A percentile compares a stretch with the other conserved stretches of the same genome.
These are phyloP conservation scores for Fusarium protoensiforme DNA, from an alignment of 2,329 filamentous ascomycete genomes.

Conservation along the genomic window DNA sequence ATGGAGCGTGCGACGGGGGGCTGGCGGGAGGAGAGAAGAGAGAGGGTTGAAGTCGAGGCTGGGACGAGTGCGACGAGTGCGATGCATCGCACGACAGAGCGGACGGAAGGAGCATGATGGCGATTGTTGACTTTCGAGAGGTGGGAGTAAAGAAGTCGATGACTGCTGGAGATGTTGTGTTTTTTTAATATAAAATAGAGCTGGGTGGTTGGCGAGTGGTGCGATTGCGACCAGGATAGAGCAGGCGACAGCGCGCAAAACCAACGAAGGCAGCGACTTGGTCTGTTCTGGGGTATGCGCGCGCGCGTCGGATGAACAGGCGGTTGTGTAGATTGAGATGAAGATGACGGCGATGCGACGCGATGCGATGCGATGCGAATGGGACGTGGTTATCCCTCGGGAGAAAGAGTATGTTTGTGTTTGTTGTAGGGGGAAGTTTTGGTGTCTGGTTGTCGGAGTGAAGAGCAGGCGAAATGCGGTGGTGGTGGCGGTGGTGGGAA, in stretches of 20 bases:
- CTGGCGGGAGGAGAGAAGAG: slow-evolving; percentile 70
- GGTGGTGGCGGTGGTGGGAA: slow-evolving; percentile 38
- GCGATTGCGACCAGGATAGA: slow-evolving; percentile 37
- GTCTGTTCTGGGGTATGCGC: slow-evolving; percentile 6
- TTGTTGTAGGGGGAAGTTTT: slow-evolving; percentile 37
- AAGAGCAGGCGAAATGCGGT: slow-evolving; percentile 36
- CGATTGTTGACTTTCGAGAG: slow-evolving; percentile 2
- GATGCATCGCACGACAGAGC: slow-evolving; percentile 66
- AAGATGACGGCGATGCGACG: neutral
- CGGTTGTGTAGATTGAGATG: neutral
- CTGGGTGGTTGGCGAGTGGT: slow-evolving; percentile 35
- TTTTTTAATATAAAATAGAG: slow-evolving; percentile 10
- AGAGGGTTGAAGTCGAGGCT: slow-evolving; percentile 61
- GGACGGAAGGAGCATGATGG: slow-evolving; percentile 68
- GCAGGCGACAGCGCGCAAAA: slow-evolving; percentile 33
- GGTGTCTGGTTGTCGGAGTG: slow-evolving; percentile 33
- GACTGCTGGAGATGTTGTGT: slow-evolving; percentile 18
- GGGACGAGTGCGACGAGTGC: slow-evolving; percentile 49
- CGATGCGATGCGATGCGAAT: slow-evolving; percentile 4
- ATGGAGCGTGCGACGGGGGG: slow-evolving; percentile 59
- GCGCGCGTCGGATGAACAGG: neutral
- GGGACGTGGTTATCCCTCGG: slow-evolving; percentile 5
- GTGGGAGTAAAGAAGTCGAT: neutral
- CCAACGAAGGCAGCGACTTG: neutral
- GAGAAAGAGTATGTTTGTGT: slow-evolving; percentile 30